These are phyloP conservation scores for Halophytophthora batemanensis DNA, from an alignment of 352 stramenopile species.

Conservation along the genomic window DNA sequence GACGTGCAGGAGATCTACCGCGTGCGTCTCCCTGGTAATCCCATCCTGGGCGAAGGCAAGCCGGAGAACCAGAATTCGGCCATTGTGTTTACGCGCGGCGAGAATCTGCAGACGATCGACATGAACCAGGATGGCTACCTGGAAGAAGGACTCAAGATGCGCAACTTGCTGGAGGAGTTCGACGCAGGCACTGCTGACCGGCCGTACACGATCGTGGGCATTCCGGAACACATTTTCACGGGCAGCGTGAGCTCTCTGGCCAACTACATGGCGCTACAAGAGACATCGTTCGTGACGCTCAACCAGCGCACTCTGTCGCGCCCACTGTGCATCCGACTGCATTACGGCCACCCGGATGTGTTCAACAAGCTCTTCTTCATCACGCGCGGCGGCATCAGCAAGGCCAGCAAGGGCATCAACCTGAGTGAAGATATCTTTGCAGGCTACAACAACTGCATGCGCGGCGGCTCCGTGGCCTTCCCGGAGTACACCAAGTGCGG, in stretches of 20 bases:
- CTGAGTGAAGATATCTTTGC: conserved; percentile 99
- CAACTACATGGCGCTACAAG: conserved; percentile 99
- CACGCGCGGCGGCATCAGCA: conserved; percentile 97
- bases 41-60: conserved; percentile 98
- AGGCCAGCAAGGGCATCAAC: conserved; percentile 99
- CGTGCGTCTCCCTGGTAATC: conserved; percentile 97
- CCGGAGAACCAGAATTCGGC: conserved; percentile 99
- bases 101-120: conserved; percentile 98
- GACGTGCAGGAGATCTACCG: conserved; percentile 93
- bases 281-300: conserved; percentile 98
- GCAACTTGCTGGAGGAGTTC: conserved; percentile 98
- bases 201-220: conserved; percentile 94
- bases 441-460: conserved; percentile 98
- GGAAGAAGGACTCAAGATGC: conserved; percentile 98
- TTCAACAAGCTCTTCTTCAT: conserved; percentile 99
- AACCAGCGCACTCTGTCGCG: conserved; percentile 96
- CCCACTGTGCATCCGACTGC: conserved; percentile 95
- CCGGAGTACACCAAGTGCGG: conserved; percentile 99
- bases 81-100: conserved; percentile 97
- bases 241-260: conserved; percentile 97
- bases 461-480: conserved; percentile 95
- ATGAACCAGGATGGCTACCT: conserved; percentile 99
- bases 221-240: conserved; percentile 99
- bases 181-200: conserved; percentile 67
- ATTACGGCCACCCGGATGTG: conserved; percentile 99